Evolutionary conservation across 2,329 filamentous ascomycete genomes (phyloP).

Genomic region (Ambrosiella xylebori): DNA sequence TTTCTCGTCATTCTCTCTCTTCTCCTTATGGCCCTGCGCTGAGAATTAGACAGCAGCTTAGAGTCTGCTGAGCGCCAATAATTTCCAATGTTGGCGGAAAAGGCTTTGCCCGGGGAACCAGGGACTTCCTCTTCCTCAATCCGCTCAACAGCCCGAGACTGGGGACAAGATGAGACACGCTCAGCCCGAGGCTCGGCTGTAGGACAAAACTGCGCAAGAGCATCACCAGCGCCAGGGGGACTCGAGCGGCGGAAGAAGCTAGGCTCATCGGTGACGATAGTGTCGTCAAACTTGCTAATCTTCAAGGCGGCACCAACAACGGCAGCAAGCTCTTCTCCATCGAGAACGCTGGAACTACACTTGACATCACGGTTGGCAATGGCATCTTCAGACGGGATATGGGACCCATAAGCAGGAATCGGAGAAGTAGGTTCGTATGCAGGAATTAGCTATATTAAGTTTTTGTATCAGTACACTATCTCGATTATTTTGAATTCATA

Average conservation of each 20-base stretch:
- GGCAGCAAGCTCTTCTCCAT: conserved; percentile 6
- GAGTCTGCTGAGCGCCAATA: conserved; percentile 4
- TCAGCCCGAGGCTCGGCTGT: background rate
- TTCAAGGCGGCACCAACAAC: conserved; percentile 7
- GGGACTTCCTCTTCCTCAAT: background rate
- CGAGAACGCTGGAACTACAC: background rate
- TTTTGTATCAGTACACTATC: conserved; percentile 9
- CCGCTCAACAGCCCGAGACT: background rate
- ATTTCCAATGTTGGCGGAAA: background rate
- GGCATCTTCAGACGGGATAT: conserved; percentile 7
- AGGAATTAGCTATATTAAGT: conserved; percentile 7
- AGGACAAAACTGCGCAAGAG: conserved; percentile 1
- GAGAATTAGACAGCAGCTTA: background rate
- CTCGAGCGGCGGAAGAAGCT: conserved; percentile 5
- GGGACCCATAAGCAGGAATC: conserved; percentile 17
- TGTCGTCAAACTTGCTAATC: conserved; percentile 3
- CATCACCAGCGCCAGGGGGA: conserved; percentile 3
- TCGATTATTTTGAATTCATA: background rate
- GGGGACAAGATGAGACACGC: background rate
- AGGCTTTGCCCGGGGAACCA: background rate
- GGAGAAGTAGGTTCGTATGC: conserved; percentile 11
- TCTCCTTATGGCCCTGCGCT: conserved; percentile 1
- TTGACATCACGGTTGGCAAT: background rate
- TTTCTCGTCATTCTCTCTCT: background rate
- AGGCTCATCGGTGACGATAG: conserved; percentile 4